Evolutionary conservation across 1,284 basidiomycete species (phyloP), one percentile per base, ranked within the genome.

Genomic region (Cryptococcus neoformans): DNA sequence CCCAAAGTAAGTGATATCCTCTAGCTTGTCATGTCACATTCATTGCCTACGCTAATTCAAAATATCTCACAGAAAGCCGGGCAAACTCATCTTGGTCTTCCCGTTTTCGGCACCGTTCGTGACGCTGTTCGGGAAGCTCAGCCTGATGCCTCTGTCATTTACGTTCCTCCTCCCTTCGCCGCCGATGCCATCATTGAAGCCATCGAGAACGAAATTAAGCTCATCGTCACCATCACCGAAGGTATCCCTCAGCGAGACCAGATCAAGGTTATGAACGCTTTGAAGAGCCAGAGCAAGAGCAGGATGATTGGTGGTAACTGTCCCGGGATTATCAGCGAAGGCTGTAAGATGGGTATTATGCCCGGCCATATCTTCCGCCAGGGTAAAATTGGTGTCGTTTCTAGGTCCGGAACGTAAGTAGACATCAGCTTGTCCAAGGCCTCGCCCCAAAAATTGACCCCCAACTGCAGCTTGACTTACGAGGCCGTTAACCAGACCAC

Each of bases 311-410:
- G 92, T 37, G 76, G 74, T 51, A 99, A 99, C 80, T 99, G 96
- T 80, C 96, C 96, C 4, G 96, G 96, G 76, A 87, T 99, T 71
- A 98, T 99, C 73, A 92, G 93, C 35, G 83, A 89, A 56, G 95
- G 95, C 14, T 99, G 96, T 83, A 99, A 99, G 83, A 98, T 99
- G 86, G 96, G 96, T 61, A 99, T 99, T 76, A 95, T 98, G 81
- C 96, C 96, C 34, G 95, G 94, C 44, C 92, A 96, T 75, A 95
- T 99, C 68, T 95, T 98, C 82, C 90, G 80, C 64, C 92, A 95
- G 55, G 95, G 95, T 56, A 92, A 89, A 66, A 93, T 96, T 66
- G 92, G 92, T 67, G 95, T 99, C 67, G 96, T 99, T 55, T 99
- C 94, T 35, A 90, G 94, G 58, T 96, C 94, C 17, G 94, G 94